Percentiles rank a stretch among this genome's conserved stretches.
Evolutionary conservation across 345 rosid genomes (phyloP).

Genomic region (Odontarrhena argentea): DNA sequence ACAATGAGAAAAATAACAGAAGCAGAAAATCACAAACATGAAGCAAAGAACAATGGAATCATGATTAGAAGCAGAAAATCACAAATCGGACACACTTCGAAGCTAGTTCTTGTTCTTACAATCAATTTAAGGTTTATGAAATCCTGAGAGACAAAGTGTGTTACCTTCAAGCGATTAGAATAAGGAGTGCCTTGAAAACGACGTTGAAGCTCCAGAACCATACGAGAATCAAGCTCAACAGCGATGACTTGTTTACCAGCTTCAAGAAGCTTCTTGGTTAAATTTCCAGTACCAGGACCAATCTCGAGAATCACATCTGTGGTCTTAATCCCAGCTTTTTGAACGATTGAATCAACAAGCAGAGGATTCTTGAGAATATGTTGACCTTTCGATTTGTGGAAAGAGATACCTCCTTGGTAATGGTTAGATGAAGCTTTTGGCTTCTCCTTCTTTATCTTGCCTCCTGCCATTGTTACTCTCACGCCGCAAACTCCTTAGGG

Average conservation of each 20-base stretch:
- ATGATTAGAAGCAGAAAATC: not conserved
- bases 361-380: slow-evolving; percentile 88
- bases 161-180: slow-evolving; percentile 62
- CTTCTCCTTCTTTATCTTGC: slow-evolving; percentile 78
- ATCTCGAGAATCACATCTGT: slow-evolving; percentile 89
- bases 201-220: slow-evolving; percentile 93
- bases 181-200: slow-evolving; percentile 83
- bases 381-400: slow-evolving; percentile 90
- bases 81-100: too few species aligned
- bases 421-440: slow-evolving; percentile 61
- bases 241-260: slow-evolving; percentile 83
- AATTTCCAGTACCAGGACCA: slow-evolving; percentile 91
- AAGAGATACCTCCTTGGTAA: slow-evolving; percentile 84
- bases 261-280: slow-evolving; percentile 91
- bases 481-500: not conserved
- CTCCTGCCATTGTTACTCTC: slow-evolving; percentile 66
- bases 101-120: too few species aligned
- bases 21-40: too few species aligned
- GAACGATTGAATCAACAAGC: slow-evolving; percentile 77
- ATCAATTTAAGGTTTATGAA: too few species aligned
- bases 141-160: too few species aligned
- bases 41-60: too few species aligned
- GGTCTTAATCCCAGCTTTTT: slow-evolving; percentile 79
- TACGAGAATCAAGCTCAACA: slow-evolving; percentile 83
- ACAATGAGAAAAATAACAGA: too few species aligned